phyloP scores from a whole-genome alignment of 805 yeast species.

The Geotrichum ghanense region DNA sequence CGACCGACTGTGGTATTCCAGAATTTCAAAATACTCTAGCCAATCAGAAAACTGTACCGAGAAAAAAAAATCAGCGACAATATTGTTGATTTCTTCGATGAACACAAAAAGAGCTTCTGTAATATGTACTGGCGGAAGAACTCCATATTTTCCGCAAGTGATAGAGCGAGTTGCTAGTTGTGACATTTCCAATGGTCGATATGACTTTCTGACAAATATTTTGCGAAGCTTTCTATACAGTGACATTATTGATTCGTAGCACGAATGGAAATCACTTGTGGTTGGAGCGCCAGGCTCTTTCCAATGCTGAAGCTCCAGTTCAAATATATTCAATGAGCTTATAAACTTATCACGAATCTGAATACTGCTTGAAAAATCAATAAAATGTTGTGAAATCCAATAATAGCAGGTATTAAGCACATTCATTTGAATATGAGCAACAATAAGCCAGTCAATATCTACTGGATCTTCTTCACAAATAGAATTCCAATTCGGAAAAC shows the following conservation, averaged over 20 bases:
- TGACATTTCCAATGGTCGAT: constrained; percentile 23
- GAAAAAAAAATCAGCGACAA: constrained; percentile 45
- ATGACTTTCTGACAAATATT: constrained; percentile 31
- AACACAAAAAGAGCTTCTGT: too few relatives aligned
- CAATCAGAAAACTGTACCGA: constrained; percentile 61
- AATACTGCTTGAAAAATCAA: constrained; percentile 62
- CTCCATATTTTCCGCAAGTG: constrained; percentile 11
- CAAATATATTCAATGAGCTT: constrained; percentile 53
- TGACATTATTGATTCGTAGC: constrained; percentile 20
- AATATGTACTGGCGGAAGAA: too few relatives aligned
- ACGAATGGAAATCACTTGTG: constrained; percentile 10
- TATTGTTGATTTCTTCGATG: constrained; percentile 49
- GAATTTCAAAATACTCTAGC: constrained; percentile 59
- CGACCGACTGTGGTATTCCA: constrained; percentile 58
- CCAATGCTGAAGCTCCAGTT: constrained; percentile 42
- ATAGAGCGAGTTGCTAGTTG: constrained; percentile 15
- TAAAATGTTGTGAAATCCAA: constrained; percentile 60
- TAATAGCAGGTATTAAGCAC: constrained; percentile 64
- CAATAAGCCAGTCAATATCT: constrained; percentile 50
- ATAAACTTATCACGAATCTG: constrained; percentile 47
- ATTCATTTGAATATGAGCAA: constrained; percentile 72
- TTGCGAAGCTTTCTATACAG: constrained; percentile 58
- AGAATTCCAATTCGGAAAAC: constrained; percentile 18
- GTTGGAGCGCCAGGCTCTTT: constrained; percentile 8
- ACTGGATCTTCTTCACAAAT: constrained; percentile 20